These are phyloP conservation scores for Prunus salicina DNA, from an alignment of 306 rosid genomes.

Conservation along the genomic window DNA sequence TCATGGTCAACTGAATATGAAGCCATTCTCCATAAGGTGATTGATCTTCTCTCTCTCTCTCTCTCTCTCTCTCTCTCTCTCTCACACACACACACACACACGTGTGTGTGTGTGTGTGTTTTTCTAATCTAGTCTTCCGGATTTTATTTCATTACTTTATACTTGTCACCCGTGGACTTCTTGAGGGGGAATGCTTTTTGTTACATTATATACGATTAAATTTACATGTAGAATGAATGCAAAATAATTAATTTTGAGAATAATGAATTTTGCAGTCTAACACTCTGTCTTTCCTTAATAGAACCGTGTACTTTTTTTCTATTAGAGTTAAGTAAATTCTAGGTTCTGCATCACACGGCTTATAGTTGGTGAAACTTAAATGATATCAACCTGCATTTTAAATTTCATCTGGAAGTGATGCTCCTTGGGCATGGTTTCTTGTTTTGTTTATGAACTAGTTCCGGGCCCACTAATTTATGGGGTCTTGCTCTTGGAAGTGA, in stretches of 20 bases:
- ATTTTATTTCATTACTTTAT: not conserved
- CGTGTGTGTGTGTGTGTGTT: not conserved
- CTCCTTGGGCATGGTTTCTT: not conserved
- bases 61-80: not conserved
- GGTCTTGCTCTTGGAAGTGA: too few species aligned
- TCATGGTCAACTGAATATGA: slow-evolving; percentile 17
- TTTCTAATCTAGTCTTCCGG: not conserved
- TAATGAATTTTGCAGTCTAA: too few species aligned
- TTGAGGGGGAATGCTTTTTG: not conserved
- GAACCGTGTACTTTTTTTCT: too few species aligned
- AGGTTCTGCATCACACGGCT: slow-evolving; percentile 2
- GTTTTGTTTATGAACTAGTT: too few species aligned
- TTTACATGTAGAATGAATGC: not conserved
- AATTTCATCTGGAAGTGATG: too few species aligned
- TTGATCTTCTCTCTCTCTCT: not conserved
- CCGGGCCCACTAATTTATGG: too few species aligned
- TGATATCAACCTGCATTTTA: too few species aligned
- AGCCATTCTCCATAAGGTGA: slow-evolving; percentile 54
- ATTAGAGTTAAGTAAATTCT: not conserved
- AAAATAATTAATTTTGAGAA: too few species aligned
- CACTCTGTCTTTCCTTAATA: too few species aligned
- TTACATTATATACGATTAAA: not conserved
- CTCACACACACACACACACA: too few species aligned
- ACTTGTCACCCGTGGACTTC: too few species aligned
- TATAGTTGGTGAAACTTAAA: not conserved